Conservation (phyloP, 2,329 filamentous ascomycete genomes). For the Cladosporium colombiae region DNA sequence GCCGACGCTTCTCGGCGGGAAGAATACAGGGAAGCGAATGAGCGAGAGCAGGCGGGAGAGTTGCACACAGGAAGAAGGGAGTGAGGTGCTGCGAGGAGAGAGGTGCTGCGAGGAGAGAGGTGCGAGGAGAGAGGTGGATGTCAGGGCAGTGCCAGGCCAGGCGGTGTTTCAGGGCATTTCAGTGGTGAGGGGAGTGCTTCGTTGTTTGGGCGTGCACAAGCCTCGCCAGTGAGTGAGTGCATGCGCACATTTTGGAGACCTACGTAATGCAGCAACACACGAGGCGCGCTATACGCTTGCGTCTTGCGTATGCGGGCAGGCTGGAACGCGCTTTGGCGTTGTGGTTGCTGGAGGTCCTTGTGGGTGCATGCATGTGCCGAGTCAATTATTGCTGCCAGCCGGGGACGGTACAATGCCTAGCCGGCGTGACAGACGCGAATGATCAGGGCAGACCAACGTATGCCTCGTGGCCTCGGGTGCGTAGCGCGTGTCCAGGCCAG, state of each 20-base stretch:
- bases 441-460: background rate
- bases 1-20: background rate
- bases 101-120: background rate
- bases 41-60: constrained; percentile 4
- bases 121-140: background rate
- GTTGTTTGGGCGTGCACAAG: constrained; percentile 16
- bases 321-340: constrained; percentile 1
- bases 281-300: background rate
- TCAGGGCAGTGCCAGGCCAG: background rate
- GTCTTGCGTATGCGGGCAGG: background rate
- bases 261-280: constrained; percentile 1
- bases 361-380: constrained; percentile 5
- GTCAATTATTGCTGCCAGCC: background rate
- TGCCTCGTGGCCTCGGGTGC: background rate
- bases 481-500: background rate
- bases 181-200: constrained; percentile 5
- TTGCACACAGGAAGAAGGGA: background rate
- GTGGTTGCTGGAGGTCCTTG: background rate
- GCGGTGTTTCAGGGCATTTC: constrained; percentile 10
- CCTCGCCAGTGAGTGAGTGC: background rate
- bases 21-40: background rate
- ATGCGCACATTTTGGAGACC: background rate
- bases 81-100: background rate
- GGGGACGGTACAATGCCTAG: background rate
- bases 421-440: background rate